These are phyloP conservation scores for Trypanosoma brucei DNA, from an alignment of 208 protist species.

Conservation along the genomic window DNA sequence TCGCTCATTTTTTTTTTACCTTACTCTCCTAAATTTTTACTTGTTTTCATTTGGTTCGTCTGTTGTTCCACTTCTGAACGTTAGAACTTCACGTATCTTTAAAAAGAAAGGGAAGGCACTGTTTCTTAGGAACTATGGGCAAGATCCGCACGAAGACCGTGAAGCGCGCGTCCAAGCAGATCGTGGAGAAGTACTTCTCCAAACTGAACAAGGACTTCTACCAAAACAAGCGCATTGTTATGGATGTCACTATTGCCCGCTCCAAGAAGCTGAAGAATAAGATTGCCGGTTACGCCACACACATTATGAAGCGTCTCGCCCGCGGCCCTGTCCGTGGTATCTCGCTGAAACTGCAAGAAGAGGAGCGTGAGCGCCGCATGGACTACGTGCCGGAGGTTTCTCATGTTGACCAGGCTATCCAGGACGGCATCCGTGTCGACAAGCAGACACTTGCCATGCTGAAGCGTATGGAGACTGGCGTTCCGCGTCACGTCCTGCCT, in stretches of 20 bases:
- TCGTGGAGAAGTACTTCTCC: conserved; percentile 99
- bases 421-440: conserved; percentile 86
- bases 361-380: conserved; percentile 99
- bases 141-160: conserved; percentile 99
- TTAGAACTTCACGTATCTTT: not conserved
- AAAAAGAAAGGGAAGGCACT: conserved; percentile 2
- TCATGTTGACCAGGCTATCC: conserved; percentile 79
- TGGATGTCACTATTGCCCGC: conserved; percentile 98
- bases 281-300: conserved; percentile 99
- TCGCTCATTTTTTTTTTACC: not conserved
- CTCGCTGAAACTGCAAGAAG: conserved; percentile 99
- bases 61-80: conserved; percentile 4
- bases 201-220: conserved; percentile 99
- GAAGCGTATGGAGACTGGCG: conserved; percentile 75
- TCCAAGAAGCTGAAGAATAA: conserved; percentile 99
- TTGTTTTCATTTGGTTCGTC: not conserved
- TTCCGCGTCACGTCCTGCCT: conserved; percentile 64
- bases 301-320: conserved; percentile 98
- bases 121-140: conserved; percentile 87
- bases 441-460: conserved; percentile 86
- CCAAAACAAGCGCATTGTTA: conserved; percentile 97
- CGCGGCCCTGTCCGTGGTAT: conserved; percentile 99
- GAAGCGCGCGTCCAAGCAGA: conserved; percentile 97
- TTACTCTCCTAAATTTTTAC: conserved; percentile 7
- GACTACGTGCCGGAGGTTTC: conserved; percentile 98